Evolutionary conservation across 1,284 basidiomycete genomes (phyloP).

Genomic region (Cryptococcus floricola): DNA sequence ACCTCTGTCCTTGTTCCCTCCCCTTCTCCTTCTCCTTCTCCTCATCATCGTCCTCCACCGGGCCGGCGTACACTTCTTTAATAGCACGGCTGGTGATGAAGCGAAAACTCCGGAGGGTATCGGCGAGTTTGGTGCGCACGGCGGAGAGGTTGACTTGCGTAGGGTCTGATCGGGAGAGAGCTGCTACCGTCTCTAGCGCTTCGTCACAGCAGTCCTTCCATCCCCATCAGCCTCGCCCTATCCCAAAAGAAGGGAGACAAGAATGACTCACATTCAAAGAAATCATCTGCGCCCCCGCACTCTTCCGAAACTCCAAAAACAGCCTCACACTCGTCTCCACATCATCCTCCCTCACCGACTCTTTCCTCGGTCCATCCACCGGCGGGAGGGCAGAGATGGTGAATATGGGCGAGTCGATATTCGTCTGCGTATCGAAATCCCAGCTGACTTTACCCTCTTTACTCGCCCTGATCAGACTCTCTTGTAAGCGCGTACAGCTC

Average conservation of each 20-base stretch:
- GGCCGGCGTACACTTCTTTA: slow-evolving; percentile 65
- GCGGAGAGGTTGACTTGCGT: slow-evolving; percentile 55
- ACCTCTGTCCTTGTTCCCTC: slow-evolving; percentile 2
- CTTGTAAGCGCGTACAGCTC: slow-evolving; percentile 74
- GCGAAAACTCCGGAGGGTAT: slow-evolving; percentile 63
- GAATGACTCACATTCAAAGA: slow-evolving; percentile 62
- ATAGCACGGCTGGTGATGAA: slow-evolving; percentile 70
- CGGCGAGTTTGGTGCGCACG: slow-evolving; percentile 64
- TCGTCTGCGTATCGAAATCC: slow-evolving; percentile 10
- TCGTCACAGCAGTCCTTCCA: slow-evolving; percentile 35
- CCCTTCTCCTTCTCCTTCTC: background rate
- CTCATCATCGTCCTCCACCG: slow-evolving; percentile 7
- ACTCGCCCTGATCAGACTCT: slow-evolving; percentile 67
- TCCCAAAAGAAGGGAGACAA: too few relatives aligned
- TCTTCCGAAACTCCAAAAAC: slow-evolving; percentile 77
- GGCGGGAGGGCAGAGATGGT: background rate
- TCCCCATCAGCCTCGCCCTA: background rate
- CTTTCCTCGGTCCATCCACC: background rate
- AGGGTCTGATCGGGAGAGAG: slow-evolving; percentile 11
- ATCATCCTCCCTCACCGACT: slow-evolving; percentile 47
- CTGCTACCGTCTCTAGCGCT: slow-evolving; percentile 41
- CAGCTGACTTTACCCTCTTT: slow-evolving; percentile 56
- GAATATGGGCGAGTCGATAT: background rate
- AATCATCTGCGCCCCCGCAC: slow-evolving; percentile 72
- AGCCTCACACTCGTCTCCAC: slow-evolving; percentile 66